Evolutionary conservation across 2,329 filamentous ascomycete species (phyloP).

Genomic region (Xylaria sp.): DNA sequence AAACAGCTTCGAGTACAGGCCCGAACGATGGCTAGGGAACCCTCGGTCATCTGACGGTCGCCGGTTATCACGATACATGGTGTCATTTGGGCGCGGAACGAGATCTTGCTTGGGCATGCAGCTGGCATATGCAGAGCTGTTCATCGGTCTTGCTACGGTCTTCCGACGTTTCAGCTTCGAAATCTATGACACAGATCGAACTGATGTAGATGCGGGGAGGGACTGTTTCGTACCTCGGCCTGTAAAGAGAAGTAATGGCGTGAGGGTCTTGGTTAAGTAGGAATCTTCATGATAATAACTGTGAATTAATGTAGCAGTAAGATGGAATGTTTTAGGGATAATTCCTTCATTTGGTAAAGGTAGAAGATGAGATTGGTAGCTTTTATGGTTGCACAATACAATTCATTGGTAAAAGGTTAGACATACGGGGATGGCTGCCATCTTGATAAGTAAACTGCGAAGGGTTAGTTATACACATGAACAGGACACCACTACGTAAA

Average conservation of each 20-base stretch:
- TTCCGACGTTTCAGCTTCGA: slow-evolving; percentile 16
- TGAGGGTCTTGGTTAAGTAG: slow-evolving; percentile 9
- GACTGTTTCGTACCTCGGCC: slow-evolving; percentile 10
- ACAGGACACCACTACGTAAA: too few relatives aligned
- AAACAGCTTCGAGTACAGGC: slow-evolving; percentile 11
- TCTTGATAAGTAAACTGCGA: too few relatives aligned
- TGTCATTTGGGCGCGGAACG: slow-evolving; percentile 16
- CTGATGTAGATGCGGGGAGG: slow-evolving; percentile 3
- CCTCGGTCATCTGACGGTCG: slow-evolving; percentile 12
- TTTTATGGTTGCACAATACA: too few relatives aligned
- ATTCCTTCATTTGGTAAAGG: too few relatives aligned
- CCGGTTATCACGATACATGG: slow-evolving; percentile 9
- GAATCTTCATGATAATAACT: neutral
- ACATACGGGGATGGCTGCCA: too few relatives aligned
- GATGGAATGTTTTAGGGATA: neutral
- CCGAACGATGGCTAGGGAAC: slow-evolving; percentile 16
- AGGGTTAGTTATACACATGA: too few relatives aligned
- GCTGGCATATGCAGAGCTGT: slow-evolving; percentile 18
- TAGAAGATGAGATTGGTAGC: too few relatives aligned
- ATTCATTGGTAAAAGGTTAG: too few relatives aligned
- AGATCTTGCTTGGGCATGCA: slow-evolving; percentile 19
- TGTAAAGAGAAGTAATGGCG: neutral
- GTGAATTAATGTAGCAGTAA: neutral
- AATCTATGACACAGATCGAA: slow-evolving; percentile 5
- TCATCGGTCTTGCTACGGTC: slow-evolving; percentile 7